Percentiles rank a stretch among this genome's conserved stretches.
Evolutionary conservation across 2,329 filamentous ascomycete species (phyloP).

Genomic region (Colletotrichum horii): DNA sequence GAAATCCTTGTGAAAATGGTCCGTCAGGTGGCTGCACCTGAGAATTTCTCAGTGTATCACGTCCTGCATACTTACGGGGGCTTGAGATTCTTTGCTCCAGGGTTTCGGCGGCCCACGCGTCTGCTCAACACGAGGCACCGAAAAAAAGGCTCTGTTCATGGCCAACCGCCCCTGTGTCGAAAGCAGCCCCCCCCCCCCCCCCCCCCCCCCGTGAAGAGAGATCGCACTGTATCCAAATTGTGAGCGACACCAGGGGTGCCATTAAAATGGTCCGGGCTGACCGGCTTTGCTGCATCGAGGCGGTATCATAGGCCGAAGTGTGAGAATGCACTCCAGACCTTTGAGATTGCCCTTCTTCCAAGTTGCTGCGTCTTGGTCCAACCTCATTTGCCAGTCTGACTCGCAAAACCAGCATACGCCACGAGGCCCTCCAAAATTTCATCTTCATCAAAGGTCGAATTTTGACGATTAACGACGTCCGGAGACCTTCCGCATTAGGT

Average conservation of each 20-base stretch:
- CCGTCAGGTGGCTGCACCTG: slow-evolving; percentile 12
- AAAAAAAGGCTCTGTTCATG: not conserved
- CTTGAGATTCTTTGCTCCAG: slow-evolving; percentile 9
- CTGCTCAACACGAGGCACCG: slow-evolving; percentile 10
- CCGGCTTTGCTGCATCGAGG: not conserved
- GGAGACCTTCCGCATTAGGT: not conserved
- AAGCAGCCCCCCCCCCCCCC: not conserved
- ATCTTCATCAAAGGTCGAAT: not conserved
- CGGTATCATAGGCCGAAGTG: not conserved
- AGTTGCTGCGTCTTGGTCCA: not conserved
- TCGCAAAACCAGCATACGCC: not conserved
- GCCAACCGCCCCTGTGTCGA: not conserved
- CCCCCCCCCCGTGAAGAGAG: not conserved
- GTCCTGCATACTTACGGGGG: slow-evolving; percentile 15
- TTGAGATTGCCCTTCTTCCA: not conserved
- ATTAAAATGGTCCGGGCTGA: not conserved
- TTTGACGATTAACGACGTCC: not conserved
- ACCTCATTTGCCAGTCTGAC: not conserved
- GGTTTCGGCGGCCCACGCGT: slow-evolving; percentile 14
- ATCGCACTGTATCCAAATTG: not conserved
- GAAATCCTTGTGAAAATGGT: not conserved
- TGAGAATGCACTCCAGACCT: not conserved
- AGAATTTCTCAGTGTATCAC: slow-evolving; percentile 18
- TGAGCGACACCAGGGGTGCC: not conserved
- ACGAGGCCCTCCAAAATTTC: not conserved